phyloP scores from a whole-genome alignment of 768 basidiomycete species.

The Artomyces pyxidatus region DNA sequence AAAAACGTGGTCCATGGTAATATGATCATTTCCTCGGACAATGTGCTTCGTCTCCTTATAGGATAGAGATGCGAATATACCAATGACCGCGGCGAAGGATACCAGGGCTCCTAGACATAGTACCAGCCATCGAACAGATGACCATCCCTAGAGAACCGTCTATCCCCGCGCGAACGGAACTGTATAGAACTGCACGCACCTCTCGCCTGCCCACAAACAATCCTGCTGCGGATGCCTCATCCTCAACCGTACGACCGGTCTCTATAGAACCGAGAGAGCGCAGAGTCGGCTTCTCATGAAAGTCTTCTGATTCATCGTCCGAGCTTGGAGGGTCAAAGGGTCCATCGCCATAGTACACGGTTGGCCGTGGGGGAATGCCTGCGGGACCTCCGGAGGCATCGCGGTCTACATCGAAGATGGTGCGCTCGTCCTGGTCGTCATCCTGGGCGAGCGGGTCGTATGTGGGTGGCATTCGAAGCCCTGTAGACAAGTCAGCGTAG shows the following conservation, averaged over 20 bases:
- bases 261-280: conserved; percentile 23
- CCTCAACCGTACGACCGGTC: conserved; percentile 18
- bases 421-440: conserved; percentile 5
- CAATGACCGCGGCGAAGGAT: conserved; percentile 56
- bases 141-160: conserved; percentile 30
- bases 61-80: conserved; percentile 65
- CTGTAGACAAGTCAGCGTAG: too few relatives aligned
- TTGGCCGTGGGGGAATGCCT: conserved; percentile 15
- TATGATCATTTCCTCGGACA: conserved; percentile 47
- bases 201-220: conserved; percentile 30
- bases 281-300: conserved; percentile 38
- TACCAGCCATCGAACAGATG: conserved; percentile 54
- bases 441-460: conserved; percentile 16
- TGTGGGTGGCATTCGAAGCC: background rate
- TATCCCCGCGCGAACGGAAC: conserved; percentile 4
- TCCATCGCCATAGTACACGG: conserved; percentile 64
- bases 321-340: conserved; percentile 73
- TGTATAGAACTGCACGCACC: conserved; percentile 18
- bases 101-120: conserved; percentile 54
- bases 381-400: background rate
- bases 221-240: conserved; percentile 21
- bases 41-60: conserved; percentile 53
- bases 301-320: conserved; percentile 56
- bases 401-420: background rate
- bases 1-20: conserved; percentile 87